Percentiles rank a stretch among this genome's conserved stretches.
phyloP scores from a whole-genome alignment of 1,284 basidiomycete species.

The Tausonia pullulans region DNA sequence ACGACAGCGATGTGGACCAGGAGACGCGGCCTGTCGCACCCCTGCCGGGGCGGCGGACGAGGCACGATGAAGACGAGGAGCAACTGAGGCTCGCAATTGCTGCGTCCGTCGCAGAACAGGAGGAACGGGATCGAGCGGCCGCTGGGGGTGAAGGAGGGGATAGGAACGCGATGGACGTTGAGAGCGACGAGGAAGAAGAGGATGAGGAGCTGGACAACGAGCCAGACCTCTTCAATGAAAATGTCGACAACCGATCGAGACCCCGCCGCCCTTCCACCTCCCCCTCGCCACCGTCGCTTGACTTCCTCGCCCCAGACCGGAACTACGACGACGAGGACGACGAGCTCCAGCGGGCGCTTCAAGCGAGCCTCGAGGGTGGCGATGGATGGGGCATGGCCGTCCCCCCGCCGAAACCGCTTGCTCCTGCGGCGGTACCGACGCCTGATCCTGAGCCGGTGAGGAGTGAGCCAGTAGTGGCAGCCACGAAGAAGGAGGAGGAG shows the following conservation, averaged over 20 bases:
- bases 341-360: conserved; percentile 71
- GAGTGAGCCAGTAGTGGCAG: conserved; percentile 14
- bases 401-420: conserved; percentile 19
- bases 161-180: conserved; percentile 17
- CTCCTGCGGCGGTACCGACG: conserved; percentile 17
- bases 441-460: conserved; percentile 19
- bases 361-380: conserved; percentile 57
- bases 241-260: neutral
- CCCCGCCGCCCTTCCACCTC: conserved; percentile 24
- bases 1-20: conserved; percentile 1
- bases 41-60: neutral
- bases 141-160: neutral
- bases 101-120: conserved; percentile 48
- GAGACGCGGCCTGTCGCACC: neutral
- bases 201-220: conserved; percentile 23
- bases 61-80: conserved; percentile 21
- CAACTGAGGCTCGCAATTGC: conserved; percentile 44
- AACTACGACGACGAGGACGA: conserved; percentile 74
- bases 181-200: conserved; percentile 32
- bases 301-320: conserved; percentile 18
- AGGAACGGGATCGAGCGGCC: conserved; percentile 19
- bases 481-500: conserved; percentile 23
- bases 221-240: neutral
- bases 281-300: neutral
- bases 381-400: conserved; percentile 24